Conservation (phyloP, 2,329 filamentous ascomycete species). For the Ascochyta viciae-villosae region DNA sequence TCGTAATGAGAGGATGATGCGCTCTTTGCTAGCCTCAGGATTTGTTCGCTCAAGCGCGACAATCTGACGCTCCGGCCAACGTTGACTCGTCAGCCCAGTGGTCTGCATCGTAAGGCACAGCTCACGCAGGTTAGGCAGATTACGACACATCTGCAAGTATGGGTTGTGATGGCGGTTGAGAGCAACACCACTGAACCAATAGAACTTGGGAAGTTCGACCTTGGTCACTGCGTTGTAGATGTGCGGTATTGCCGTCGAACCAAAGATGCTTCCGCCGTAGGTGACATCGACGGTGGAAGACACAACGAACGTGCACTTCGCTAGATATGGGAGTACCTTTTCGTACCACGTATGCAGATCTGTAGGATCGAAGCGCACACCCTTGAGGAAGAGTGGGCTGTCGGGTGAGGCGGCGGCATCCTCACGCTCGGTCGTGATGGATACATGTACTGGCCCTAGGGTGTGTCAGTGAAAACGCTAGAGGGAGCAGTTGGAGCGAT, state of each 20-base stretch:
- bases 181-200: slow-evolving; percentile 70
- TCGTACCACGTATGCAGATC: slow-evolving; percentile 14
- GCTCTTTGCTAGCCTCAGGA: slow-evolving; percentile 78
- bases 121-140: slow-evolving; percentile 79
- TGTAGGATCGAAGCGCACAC: neutral
- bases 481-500: too few species aligned
- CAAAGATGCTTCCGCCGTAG: slow-evolving; percentile 18
- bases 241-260: slow-evolving; percentile 5
- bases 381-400: slow-evolving; percentile 23
- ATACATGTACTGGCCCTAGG: slow-evolving; percentile 17
- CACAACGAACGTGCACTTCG: slow-evolving; percentile 21
- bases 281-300: slow-evolving; percentile 18
- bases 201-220: slow-evolving; percentile 54
- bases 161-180: slow-evolving; percentile 87
- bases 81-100: slow-evolving; percentile 76
- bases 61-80: slow-evolving; percentile 58
- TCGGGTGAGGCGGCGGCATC: slow-evolving; percentile 1
- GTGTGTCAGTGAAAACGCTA: neutral
- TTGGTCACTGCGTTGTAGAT: slow-evolving; percentile 34
- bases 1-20: slow-evolving; percentile 78
- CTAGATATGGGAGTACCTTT: slow-evolving; percentile 21
- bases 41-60: slow-evolving; percentile 78
- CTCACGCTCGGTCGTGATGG: slow-evolving; percentile 21
- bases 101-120: slow-evolving; percentile 84
- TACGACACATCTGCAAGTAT: slow-evolving; percentile 83